These are phyloP conservation scores for Coemansia sp. DNA, from an alignment of 192 early-diverging fungal species.

Conservation along the genomic window DNA sequence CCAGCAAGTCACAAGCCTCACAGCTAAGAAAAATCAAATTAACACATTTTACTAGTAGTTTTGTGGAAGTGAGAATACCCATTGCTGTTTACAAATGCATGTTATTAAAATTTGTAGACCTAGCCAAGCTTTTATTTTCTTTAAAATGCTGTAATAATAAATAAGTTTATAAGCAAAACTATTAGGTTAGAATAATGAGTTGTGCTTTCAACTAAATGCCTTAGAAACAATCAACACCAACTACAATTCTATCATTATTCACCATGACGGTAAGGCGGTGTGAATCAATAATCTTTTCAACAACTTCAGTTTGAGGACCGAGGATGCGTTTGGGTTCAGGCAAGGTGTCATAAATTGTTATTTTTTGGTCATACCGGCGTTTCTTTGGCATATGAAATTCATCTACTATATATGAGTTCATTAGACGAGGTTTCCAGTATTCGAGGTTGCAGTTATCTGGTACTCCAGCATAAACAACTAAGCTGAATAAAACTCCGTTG, in stretches of 20 bases:
- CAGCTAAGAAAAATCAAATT: no score
- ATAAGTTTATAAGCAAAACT: neutral
- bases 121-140: neutral
- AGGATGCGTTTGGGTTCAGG: conserved; percentile 31
- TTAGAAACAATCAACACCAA: conserved; percentile 42
- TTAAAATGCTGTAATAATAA: neutral
- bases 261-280: conserved; percentile 38
- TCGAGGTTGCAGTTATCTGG: conserved; percentile 37
- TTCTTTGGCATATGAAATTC: conserved; percentile 15
- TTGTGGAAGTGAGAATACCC: no score
- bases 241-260: conserved; percentile 21
- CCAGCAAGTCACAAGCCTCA: no score
- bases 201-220: neutral
- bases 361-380: conserved; percentile 13
- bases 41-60: no score
- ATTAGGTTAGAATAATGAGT: neutral
- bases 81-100: no score
- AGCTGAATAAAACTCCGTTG: neutral
- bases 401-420: conserved; percentile 27
- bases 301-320: conserved; percentile 27
- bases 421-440: conserved; percentile 39
- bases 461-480: neutral
- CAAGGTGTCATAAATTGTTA: conserved; percentile 27
- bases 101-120: no score
- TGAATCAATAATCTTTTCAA: conserved; percentile 25